Base-by-base conservation (phyloP, 352 stramenopile species). In the Globisporangium lucens region DNA sequence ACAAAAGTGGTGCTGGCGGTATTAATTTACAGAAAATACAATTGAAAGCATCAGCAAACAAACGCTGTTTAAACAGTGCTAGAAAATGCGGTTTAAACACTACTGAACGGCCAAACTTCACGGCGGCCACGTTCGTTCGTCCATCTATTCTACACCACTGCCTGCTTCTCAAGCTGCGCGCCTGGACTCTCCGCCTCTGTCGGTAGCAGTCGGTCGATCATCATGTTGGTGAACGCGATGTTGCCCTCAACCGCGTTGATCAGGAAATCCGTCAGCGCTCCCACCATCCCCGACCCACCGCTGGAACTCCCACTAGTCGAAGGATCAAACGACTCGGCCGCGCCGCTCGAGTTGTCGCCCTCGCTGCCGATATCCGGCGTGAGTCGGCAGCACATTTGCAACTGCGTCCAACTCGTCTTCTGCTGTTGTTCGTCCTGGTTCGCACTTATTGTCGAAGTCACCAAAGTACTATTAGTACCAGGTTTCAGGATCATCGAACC, bases 201-300 rank as follows among this genome's bases (percentile, higher is more conserved):
- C 27, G 3, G 52, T 15, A 58, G 52, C 24, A 58, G 24, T 15
- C 38, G 33, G 52, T 58, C 29, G 52, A 58, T 22, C 52, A 58
- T 58, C 52, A 58, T 58, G 52, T 41, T 58, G 52, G 27, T 58
- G 27, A 58, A 58, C 9, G 9, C 15, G 27, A 58, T 58, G 27
- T 58, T 58, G 27, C 52, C 52, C 27, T 58, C 52, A 27, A 58
- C 41, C 52, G 52, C 33, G 15, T 58, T 58, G 52, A 58, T 58
- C 27, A 58, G 52, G 29, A 58, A 58, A 17, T 58, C 52, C 52
- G 52, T 58, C 52, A 58, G 5, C 15, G 27, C 52, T 1, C 52
- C 52, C 12, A 41, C 52, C 27, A 58, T 17, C 22, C 27, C 27
- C 0, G 22, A 17, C 2, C 52, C 12, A 7, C 27, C 15, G 15